These are phyloP conservation scores for Penicillium occitanis DNA, from an alignment of 2,329 filamentous ascomycete species.

Conservation along the genomic window DNA sequence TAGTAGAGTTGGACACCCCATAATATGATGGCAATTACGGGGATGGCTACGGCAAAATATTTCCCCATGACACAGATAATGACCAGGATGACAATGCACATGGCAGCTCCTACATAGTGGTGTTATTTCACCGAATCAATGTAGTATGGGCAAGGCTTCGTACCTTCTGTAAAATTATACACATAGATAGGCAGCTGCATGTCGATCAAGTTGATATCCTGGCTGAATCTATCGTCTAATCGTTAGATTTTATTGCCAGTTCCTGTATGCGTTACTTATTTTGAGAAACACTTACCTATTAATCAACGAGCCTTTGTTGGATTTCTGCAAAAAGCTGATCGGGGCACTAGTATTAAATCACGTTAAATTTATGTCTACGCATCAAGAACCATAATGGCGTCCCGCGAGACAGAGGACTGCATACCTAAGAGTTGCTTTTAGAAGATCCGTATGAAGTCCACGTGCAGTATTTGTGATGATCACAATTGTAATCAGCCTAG, in stretches of 20 bases:
- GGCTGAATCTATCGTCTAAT: constrained; percentile 26
- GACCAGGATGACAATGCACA: constrained; percentile 46
- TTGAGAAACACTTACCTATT: constrained; percentile 10
- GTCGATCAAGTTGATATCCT: constrained; percentile 6
- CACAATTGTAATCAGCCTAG: constrained; percentile 13
- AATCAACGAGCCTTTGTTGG: constrained; percentile 14
- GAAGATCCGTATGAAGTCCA: constrained; percentile 13
- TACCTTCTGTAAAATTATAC: constrained; percentile 8
- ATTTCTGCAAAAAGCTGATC: constrained; percentile 15
- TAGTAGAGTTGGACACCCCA: constrained; percentile 59
- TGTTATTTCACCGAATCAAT: not conserved
- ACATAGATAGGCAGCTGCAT: constrained; percentile 26
- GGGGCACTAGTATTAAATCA: constrained; percentile 7
- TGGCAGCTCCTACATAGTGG: not conserved
- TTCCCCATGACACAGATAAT: constrained; percentile 51
- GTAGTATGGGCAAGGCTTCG: not conserved
- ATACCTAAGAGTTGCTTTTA: constrained; percentile 16
- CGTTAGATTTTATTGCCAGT: not conserved
- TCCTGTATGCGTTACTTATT: not conserved
- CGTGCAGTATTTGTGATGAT: constrained; percentile 14
- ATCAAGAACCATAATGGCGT: not conserved
- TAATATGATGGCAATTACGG: constrained; percentile 47
- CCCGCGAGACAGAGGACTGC: not conserved
- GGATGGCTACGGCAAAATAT: constrained; percentile 53
- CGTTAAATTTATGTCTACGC: not conserved